phyloP scores from a whole-genome alignment of 768 basidiomycete species.

The Tephrocybe sp. region DNA sequence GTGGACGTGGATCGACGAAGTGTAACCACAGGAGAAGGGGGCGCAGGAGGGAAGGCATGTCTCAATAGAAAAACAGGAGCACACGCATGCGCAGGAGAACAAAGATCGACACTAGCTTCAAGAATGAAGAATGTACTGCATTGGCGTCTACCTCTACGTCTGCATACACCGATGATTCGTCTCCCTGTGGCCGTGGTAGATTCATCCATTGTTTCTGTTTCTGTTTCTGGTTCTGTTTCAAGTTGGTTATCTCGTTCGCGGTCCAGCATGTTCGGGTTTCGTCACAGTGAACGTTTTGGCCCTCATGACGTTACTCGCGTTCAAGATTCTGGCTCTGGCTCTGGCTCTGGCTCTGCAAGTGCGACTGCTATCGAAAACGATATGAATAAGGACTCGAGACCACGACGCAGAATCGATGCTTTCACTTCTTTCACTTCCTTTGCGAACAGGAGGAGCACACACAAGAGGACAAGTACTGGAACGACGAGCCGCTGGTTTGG shows the following conservation, averaged over 20 bases:
- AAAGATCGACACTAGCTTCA: not conserved
- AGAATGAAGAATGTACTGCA: constrained; percentile 3
- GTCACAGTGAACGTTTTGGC: constrained; percentile 4
- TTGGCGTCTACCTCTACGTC: too few species aligned
- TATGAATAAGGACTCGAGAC: not conserved
- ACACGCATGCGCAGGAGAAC: not conserved
- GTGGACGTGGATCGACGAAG: not conserved
- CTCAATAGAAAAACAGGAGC: not conserved
- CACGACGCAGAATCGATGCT: constrained; percentile 14
- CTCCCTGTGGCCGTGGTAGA: too few species aligned
- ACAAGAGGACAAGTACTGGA: too few species aligned
- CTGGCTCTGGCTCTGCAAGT: not conserved
- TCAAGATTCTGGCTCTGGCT: not conserved
- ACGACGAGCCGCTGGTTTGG: constrained; percentile 9
- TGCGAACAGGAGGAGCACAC: too few species aligned
- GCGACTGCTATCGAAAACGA: too few species aligned
- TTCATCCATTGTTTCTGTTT: too few species aligned
- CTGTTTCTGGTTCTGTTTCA: too few species aligned
- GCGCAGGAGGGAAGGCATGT: not conserved
- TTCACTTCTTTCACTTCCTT: constrained; percentile 1
- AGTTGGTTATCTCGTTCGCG: too few species aligned
- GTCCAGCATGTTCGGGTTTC: too few species aligned
- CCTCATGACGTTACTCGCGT: constrained; percentile 6
- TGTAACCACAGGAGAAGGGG: not conserved
- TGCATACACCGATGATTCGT: too few species aligned